phyloP scores from a whole-genome alignment of 2,329 filamentous ascomycete species.

The Fusarium dlaminii region DNA sequence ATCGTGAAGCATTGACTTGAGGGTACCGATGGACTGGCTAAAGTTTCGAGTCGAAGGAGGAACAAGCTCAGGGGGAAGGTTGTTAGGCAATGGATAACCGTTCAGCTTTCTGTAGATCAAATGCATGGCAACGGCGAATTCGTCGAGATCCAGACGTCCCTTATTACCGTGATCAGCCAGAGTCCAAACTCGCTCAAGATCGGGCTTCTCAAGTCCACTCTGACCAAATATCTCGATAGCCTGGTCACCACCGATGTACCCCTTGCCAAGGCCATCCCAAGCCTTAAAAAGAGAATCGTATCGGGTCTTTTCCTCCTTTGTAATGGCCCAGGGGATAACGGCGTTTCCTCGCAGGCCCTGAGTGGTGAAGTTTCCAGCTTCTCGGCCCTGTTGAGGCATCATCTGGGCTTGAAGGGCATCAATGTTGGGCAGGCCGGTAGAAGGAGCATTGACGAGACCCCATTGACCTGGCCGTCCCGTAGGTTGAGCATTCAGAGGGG shows the following conservation, averaged over 20 bases:
- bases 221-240: constrained; percentile 98
- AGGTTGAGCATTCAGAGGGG: constrained; percentile 87
- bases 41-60: constrained; percentile 95
- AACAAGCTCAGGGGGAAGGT: constrained; percentile 89
- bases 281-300: constrained; percentile 95
- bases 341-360: constrained; percentile 91
- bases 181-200: constrained; percentile 94
- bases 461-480: constrained; percentile 94
- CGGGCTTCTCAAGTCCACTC: constrained; percentile 89
- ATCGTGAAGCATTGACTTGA: constrained; percentile 88
- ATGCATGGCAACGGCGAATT: constrained; percentile 99
- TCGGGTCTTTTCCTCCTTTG: constrained; percentile 96
- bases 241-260: constrained; percentile 89
- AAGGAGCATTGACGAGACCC: constrained; percentile 96
- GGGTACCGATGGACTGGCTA: constrained; percentile 89
- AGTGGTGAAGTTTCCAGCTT: constrained; percentile 83
- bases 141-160: constrained; percentile 92
- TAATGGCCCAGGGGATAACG: constrained; percentile 97
- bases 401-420: constrained; percentile 91
- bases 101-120: constrained; percentile 97
- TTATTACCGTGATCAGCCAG: constrained; percentile 93
- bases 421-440: constrained; percentile 90
- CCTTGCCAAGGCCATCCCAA: constrained; percentile 95
- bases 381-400: constrained; percentile 96
- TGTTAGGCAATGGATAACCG: constrained; percentile 89